These are phyloP conservation scores for Ascocoryne sarcoides DNA, from an alignment of 2,329 filamentous ascomycete species.

Conservation along the genomic window DNA sequence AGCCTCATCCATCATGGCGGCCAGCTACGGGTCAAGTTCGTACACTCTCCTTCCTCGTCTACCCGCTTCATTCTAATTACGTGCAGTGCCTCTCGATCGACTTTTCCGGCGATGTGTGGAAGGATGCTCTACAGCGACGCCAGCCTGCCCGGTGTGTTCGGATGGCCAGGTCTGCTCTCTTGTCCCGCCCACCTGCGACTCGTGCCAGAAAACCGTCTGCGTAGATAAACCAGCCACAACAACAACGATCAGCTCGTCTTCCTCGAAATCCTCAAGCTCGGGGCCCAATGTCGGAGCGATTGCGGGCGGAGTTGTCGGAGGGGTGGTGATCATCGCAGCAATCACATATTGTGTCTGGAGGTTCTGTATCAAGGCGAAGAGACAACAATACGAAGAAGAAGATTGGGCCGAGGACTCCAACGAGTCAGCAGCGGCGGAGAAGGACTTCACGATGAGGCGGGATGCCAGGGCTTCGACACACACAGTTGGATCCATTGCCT, in stretches of 20 bases:
- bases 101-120: constrained; percentile 50
- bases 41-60: too few relatives aligned
- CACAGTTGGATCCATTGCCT: constrained; percentile 86
- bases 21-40: too few relatives aligned
- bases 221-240: constrained; percentile 28
- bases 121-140: constrained; percentile 41
- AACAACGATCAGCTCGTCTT: constrained; percentile 17
- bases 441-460: constrained; percentile 44
- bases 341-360: constrained; percentile 77
- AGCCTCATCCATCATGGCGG: too few relatives aligned
- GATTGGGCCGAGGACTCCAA: constrained; percentile 44
- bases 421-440: constrained; percentile 43
- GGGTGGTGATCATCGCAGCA: constrained; percentile 64
- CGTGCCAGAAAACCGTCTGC: constrained; percentile 51
- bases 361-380: constrained; percentile 75
- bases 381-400: constrained; percentile 55
- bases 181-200: constrained; percentile 47
- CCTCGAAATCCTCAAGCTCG: constrained; percentile 29
- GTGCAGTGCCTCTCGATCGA: constrained; percentile 18
- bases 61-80: too few relatives aligned
- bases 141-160: constrained; percentile 52
- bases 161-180: constrained; percentile 49
- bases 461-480: constrained; percentile 69
- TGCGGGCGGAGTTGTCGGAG: constrained; percentile 83
- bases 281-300: constrained; percentile 74